Evolutionary conservation across 2,329 filamentous ascomycete genomes (phyloP), one percentile per base, ranked within the genome.

Genomic region (Apiospora pterosperma): DNA sequence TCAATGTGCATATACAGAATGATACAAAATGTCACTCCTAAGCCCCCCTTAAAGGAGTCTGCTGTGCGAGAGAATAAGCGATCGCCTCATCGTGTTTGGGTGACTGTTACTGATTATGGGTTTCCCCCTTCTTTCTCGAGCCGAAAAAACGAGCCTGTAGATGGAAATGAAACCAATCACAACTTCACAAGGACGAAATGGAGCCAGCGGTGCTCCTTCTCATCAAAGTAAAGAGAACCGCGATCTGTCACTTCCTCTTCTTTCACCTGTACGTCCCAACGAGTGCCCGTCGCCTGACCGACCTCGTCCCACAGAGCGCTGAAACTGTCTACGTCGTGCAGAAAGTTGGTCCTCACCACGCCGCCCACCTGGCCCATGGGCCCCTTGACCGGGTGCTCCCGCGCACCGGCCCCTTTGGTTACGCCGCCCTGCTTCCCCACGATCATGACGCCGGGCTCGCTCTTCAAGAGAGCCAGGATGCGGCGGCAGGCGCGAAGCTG

Each of bases 281-380:
- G 16, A 1, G 60, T 48, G 2, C 39, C 39, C 28, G 60, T 36
- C 2, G 8, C 39, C 25, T 21, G 28, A 0, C 38, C 60, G 16
- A 62, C 60, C 28, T 62, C 60, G 16, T 62, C 60, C 60, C 60
- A 62, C 25, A 62, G 39, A 5, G 39, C 60, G 14, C 36, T 36
- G 60, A 62, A 48, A 28, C 60, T 62, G 19, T 48, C 36, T 1
- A 62, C 60, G 19, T 62, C 23, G 12, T 62, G 60, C 39, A 62
- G 38, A n/a, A 62, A 62, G 23, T 31, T 62, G 38, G 60, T 62
- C 16, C 60, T 8, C 21, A 48, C 60, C 38, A 62, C 60, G 5
- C 60, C 60, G 23, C 39, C 60, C 3, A 48, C 16, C 4, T 34
- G 39, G 0, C 60, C 60, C 23, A 62, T 31, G 39, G 60, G 60